Evolutionary conservation across 371 early-diverging fungal species (phyloP).

Genomic region (Mucor racemosus): DNA sequence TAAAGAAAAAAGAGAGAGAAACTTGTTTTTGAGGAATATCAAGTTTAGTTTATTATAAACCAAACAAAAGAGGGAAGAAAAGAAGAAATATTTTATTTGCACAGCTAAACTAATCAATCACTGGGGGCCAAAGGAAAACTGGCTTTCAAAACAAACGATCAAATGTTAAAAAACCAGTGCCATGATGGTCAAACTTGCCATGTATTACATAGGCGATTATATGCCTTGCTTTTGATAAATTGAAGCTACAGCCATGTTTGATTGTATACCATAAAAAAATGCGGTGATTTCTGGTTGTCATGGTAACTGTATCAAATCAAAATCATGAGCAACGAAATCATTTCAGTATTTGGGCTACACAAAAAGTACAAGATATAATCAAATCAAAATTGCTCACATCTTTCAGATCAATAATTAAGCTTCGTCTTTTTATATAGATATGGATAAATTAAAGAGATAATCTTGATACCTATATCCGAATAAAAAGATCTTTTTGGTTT

Average conservation of each 20-base stretch:
- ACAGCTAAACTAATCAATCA: not conserved
- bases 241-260: no score
- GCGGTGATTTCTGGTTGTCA: not conserved
- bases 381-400: not conserved
- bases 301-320: not conserved
- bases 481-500: not conserved
- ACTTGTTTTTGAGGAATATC: not conserved
- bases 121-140: constrained; percentile 5
- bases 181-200: not conserved
- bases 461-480: no score
- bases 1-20: not conserved
- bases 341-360: not conserved
- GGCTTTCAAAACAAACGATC: not conserved
- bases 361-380: not conserved
- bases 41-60: not conserved
- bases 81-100: not conserved
- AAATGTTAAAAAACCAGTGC: not conserved
- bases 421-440: not conserved
- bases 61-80: not conserved
- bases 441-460: no score
- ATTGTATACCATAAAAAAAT: no score
- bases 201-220: not conserved
- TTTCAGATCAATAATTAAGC: not conserved
- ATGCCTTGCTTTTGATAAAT: not conserved
- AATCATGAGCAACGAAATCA: not conserved